phyloP scores from a whole-genome alignment of 305 asterid species.

The Rubia tinctorum region DNA sequence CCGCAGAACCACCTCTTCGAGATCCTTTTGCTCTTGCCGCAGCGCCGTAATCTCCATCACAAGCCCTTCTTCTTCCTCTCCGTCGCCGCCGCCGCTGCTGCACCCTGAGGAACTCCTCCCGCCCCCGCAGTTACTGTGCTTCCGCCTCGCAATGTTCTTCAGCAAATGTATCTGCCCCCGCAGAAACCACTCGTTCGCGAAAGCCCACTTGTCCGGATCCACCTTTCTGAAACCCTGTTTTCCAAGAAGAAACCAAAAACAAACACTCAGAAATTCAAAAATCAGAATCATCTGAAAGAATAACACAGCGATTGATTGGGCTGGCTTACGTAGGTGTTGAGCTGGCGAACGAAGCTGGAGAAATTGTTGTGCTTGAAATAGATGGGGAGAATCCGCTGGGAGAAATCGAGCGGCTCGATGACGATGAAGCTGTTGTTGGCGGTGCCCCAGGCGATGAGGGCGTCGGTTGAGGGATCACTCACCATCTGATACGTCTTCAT shows the following conservation, averaged over 20 bases:
- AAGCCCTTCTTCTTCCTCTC: slow-evolving; percentile 34
- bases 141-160: slow-evolving; percentile 56
- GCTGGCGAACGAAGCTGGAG: slow-evolving; percentile 92
- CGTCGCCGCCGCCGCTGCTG: slow-evolving; percentile 8
- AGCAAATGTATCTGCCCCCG: slow-evolving; percentile 67
- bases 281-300: not conserved
- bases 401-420: slow-evolving; percentile 62
- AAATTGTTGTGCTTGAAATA: slow-evolving; percentile 85
- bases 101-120: not conserved
- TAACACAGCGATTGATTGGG: not conserved
- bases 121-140: slow-evolving; percentile 13
- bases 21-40: slow-evolving; percentile 53
- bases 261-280: not conserved
- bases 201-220: slow-evolving; percentile 83
- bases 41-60: slow-evolving; percentile 50
- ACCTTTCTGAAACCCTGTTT: slow-evolving; percentile 77
- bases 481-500: slow-evolving; percentile 89
- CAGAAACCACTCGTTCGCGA: slow-evolving; percentile 86
- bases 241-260: not conserved
- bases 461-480: slow-evolving; percentile 57
- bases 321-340: slow-evolving; percentile 73
- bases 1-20: slow-evolving; percentile 53
- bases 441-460: too few relatives aligned
- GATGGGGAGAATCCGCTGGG: slow-evolving; percentile 57
- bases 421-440: slow-evolving; percentile 66